These are phyloP conservation scores for Gossypium herbaceum DNA, from an alignment of 345 rosid genomes.

Conservation along the genomic window DNA sequence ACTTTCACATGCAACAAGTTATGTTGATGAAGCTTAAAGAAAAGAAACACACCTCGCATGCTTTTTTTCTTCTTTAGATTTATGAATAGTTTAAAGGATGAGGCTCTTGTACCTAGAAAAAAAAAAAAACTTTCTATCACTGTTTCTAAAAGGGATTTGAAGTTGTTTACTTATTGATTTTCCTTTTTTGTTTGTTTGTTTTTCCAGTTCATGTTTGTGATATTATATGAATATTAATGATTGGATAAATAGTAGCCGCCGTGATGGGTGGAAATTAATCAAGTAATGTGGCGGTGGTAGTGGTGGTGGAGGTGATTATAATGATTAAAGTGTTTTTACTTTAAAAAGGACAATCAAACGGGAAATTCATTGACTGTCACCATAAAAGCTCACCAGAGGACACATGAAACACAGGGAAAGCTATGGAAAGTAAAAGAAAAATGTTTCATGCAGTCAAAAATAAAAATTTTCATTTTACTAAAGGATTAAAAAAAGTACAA, in stretches of 20 bases:
- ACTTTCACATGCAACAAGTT: slow-evolving; percentile 54
- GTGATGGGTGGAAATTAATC: slow-evolving; percentile 18
- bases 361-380: slow-evolving; percentile 23
- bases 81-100: neutral
- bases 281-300: neutral
- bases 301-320: slow-evolving; percentile 33
- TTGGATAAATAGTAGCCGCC: slow-evolving; percentile 14
- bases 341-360: slow-evolving; percentile 22
- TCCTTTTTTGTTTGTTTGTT: neutral
- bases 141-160: neutral
- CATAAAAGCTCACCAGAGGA: neutral
- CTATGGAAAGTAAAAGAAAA: neutral
- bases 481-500: too few relatives aligned
- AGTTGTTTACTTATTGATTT: neutral
- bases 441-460: too few relatives aligned
- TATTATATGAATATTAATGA: slow-evolving; percentile 12
- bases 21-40: slow-evolving; percentile 29
- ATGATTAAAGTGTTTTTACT: slow-evolving; percentile 45
- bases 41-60: slow-evolving; percentile 20
- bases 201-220: neutral
- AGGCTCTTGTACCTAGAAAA: slow-evolving; percentile 17
- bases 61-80: neutral
- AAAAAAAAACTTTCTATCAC: neutral
- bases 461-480: too few relatives aligned
- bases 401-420: neutral